These are phyloP conservation scores for Syncephalastrum monosporum DNA, from an alignment of 371 early-diverging fungal genomes.

Conservation along the genomic window DNA sequence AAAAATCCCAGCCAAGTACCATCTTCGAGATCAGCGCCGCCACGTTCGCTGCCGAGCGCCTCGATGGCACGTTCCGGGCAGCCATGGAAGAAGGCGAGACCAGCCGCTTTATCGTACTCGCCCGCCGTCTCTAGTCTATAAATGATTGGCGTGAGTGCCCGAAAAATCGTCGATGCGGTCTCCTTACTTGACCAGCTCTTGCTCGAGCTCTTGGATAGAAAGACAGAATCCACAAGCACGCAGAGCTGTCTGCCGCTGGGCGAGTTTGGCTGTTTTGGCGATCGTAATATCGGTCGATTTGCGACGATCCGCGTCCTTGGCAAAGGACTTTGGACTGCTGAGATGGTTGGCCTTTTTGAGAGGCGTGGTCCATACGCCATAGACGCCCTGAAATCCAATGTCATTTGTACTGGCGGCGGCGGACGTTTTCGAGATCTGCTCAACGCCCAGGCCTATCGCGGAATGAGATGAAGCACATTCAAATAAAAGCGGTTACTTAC, in stretches of 20 bases:
- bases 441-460: too few species aligned
- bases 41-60: constrained; percentile 54
- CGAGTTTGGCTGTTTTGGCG: constrained; percentile 49
- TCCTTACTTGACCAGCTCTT: constrained; percentile 54
- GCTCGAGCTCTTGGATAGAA: constrained; percentile 61
- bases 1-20: too few species aligned
- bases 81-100: constrained; percentile 83
- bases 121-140: constrained; percentile 63
- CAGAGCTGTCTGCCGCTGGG: constrained; percentile 68
- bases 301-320: constrained; percentile 15
- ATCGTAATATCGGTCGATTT: constrained; percentile 39
- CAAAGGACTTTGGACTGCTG: constrained; percentile 11
- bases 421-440: too few species aligned
- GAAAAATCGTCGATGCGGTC: not conserved
- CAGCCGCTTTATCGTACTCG: constrained; percentile 83
- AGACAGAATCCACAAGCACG: constrained; percentile 76
- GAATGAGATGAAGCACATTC: too few species aligned
- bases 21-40: not conserved
- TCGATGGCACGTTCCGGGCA: constrained; percentile 71
- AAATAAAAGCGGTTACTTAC: constrained; percentile 19
- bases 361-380: constrained; percentile 47
- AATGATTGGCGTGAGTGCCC: not conserved
- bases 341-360: not conserved
- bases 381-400: constrained; percentile 72
- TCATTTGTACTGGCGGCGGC: constrained; percentile 29